A percentile compares a stretch with the other conserved stretches of the same genome.
Conservation (phyloP, 202 grass and related monocot species). For the Bolboschoenoplectus hybrid region DNA sequence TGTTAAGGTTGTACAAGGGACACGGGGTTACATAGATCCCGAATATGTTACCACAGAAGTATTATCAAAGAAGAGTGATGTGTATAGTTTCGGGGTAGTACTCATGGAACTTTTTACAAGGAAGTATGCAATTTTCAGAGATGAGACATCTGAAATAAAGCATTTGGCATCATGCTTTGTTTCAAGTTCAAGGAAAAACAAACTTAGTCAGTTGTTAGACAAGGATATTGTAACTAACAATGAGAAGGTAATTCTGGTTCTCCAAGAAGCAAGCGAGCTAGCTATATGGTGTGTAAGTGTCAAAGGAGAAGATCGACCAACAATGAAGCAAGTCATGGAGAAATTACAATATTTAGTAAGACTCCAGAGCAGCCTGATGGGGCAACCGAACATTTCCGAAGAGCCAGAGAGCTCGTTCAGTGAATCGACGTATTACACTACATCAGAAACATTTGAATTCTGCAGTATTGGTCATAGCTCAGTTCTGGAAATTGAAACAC, state of each 20-base stretch:
- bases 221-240: conserved; percentile 37
- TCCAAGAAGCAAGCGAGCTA: conserved; percentile 41
- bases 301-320: conserved; percentile 50
- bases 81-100: conserved; percentile 53
- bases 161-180: conserved; percentile 37
- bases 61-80: conserved; percentile 51
- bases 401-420: background rate
- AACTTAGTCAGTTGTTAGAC: conserved; percentile 34
- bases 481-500: background rate
- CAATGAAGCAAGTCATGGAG: conserved; percentile 57
- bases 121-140: conserved; percentile 41
- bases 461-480: background rate
- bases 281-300: conserved; percentile 31
- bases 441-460: background rate
- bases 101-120: conserved; percentile 52
- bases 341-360: conserved; percentile 33
- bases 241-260: conserved; percentile 28
- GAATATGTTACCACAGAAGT: conserved; percentile 40
- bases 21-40: conserved; percentile 52
- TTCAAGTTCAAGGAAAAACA: conserved; percentile 28
- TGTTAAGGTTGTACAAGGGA: conserved; percentile 46
- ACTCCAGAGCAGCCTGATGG: background rate
- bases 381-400: background rate
- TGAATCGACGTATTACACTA: background rate
- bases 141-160: conserved; percentile 23